Evolutionary conservation across 495 filamentous ascomycete species (phyloP), one percentile per base, ranked within the genome.

Genomic region (Penicillium subrubescens): DNA sequence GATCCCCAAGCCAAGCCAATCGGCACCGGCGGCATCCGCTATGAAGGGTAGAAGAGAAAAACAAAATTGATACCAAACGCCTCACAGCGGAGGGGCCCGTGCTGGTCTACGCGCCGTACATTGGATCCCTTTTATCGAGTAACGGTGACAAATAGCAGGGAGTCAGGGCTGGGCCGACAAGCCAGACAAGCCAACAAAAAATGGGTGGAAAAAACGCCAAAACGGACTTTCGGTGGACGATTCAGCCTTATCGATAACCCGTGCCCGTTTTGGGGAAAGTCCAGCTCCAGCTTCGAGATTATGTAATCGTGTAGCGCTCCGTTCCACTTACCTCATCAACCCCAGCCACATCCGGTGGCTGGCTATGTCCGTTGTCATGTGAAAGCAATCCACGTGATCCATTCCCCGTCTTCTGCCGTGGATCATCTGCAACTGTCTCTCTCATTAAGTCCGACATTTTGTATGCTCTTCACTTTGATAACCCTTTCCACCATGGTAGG

Each of bases 71-170:
- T 56, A 58, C 27, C 57, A 48, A 39, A 57, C 37, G 39, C 12
- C 56, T 53, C 46, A 39, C n/a, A 53, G 37, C 52, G 52, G 62
- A 67, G 44, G 37, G 44, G 63, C 54, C 61, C 67, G 71, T 74
- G 67, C 71, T 72, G 63, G 59, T 25, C 39, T 68, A 33, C 64
- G 54, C 70, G 60, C 62, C 65, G 71, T 74, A 74, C 39, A 74
- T 68, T 74, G 61, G 63, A 68, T 63, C 62, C 69, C 61, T 55
- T 65, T 63, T 66, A 72, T 68, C 67, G 46, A 65, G 43, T 63
- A 54, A 67, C 66, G 27, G 69, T 74, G 71, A 74, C 71, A 74
- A 74, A 74, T 74, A 65, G 33, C 48, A 27, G 25, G 25, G 25
- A 27, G 25, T 27, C 25, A 27, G 25, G 25, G 25, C 25, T 27